Percentiles rank a stretch among this genome's conserved stretches.
These are phyloP conservation scores for Paramecium sexaurelia DNA, from an alignment of 73 alveolate genomes.

Conservation along the genomic window DNA sequence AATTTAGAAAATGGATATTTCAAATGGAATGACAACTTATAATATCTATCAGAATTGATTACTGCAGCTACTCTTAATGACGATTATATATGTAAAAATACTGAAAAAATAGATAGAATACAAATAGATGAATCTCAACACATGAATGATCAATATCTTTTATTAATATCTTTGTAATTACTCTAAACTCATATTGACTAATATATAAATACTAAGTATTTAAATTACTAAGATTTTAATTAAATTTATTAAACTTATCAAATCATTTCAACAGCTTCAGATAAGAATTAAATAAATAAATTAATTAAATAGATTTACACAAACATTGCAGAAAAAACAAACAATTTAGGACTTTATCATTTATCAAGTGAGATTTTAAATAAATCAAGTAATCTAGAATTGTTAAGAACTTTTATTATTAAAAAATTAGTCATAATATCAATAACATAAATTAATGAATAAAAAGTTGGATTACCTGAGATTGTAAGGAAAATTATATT, in stretches of 20 bases:
- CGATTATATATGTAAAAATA: background rate
- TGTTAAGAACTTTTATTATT: background rate
- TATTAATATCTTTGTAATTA: background rate
- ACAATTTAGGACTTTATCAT: background rate
- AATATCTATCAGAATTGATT: background rate
- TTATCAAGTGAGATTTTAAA: background rate
- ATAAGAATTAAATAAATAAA: background rate
- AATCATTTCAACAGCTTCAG: background rate
- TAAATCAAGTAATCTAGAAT: background rate
- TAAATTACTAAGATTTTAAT: background rate
- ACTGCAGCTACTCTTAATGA: background rate
- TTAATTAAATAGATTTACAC: background rate
- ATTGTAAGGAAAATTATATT: background rate
- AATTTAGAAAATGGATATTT: background rate
- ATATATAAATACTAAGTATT: background rate
- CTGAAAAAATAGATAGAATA: background rate
- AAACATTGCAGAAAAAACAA: background rate
- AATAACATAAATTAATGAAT: background rate
- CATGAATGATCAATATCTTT: background rate
- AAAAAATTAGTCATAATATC: background rate
- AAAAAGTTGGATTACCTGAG: background rate
- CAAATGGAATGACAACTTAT: background rate
- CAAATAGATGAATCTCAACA: background rate
- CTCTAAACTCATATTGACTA: background rate
- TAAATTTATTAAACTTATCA: background rate